Conservation (phyloP, 2,329 filamentous ascomycete genomes). For the Sclerotinia trifoliorum region DNA sequence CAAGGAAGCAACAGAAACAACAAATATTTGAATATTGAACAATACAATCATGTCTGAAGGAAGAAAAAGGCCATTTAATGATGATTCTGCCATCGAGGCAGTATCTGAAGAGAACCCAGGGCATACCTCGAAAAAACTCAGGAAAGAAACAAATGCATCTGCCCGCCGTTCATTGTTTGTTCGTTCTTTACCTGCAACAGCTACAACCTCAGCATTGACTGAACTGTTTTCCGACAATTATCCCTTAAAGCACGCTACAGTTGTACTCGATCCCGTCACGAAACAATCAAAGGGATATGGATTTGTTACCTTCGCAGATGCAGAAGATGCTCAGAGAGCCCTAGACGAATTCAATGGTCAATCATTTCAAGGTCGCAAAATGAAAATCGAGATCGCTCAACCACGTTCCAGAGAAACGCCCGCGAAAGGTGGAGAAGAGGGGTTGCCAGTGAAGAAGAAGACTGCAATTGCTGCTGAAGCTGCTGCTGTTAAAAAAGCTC, state of each 20-base stretch:
- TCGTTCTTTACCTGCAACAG: slow-evolving; percentile 73
- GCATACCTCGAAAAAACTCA: slow-evolving; percentile 53
- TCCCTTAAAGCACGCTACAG: slow-evolving; percentile 93
- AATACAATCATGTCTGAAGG: slow-evolving; percentile 25
- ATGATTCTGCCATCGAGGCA: slow-evolving; percentile 26
- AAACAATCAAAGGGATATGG: slow-evolving; percentile 90
- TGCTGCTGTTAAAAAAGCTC: slow-evolving; percentile 50
- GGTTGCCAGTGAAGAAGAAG: slow-evolving; percentile 34
- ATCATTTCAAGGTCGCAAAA: slow-evolving; percentile 73
- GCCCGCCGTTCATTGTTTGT: slow-evolving; percentile 77
- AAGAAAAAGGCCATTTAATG: slow-evolving; percentile 36
- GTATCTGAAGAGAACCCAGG: slow-evolving; percentile 27
- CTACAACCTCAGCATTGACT: slow-evolving; percentile 79
- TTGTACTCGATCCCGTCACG: slow-evolving; percentile 80
- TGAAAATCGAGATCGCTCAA: slow-evolving; percentile 86
- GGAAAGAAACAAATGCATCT: slow-evolving; percentile 52
- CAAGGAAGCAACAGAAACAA: background rate
- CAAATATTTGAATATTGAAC: slow-evolving; percentile 2
- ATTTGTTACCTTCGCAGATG: slow-evolving; percentile 94
- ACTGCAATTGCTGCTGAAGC: slow-evolving; percentile 41
- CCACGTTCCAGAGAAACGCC: slow-evolving; percentile 70
- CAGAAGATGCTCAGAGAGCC: slow-evolving; percentile 82
- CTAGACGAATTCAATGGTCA: slow-evolving; percentile 78
- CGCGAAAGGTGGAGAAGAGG: slow-evolving; percentile 46
- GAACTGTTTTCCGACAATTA: slow-evolving; percentile 92